Evolutionary conservation across 805 yeast genomes (phyloP), one percentile per base, ranked within the genome.

Genomic region (Candida ascalaphidarum): DNA sequence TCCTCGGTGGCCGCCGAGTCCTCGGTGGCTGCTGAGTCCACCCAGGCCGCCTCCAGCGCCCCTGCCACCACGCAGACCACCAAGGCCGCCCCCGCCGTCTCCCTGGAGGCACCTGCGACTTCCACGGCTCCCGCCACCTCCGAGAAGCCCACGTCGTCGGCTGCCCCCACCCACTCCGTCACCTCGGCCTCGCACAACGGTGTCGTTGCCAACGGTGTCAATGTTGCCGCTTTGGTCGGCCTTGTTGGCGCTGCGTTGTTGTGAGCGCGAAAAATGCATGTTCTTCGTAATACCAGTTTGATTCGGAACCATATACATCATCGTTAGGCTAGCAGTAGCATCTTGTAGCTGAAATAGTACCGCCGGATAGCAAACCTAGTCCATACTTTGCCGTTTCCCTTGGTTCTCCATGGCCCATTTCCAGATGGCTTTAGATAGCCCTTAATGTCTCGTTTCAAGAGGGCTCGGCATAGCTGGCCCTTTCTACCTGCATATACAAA

Each of bases 191-290:
- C 18, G 18, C 8, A 17, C 18, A 17, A 17, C 18, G 18, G 30
- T 28, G 48, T 44, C 17, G 50, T 36, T 22, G 40, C 35, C 35
- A 53, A 44, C 16, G 60, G 53, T 31, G 37, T 43, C 23, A 43
- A 51, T 16, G 31, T 60, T 30, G 60, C 58, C 26, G 57, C 60
- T 35, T 36, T 58, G 11, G 55, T 54, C 33, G 68, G 66, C 28
- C 43, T 63, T 14, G 48, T 55, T 21, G 70, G 61, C 43, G 64
- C 55, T 38, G 62, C 74, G 25, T 35, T 39, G 35, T 33, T 39
- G 35, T 39, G 35, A 35, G 12, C 20, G 21, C 28, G 11, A 8
- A n/a, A n/a, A 21, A 21, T 21, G 11, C 23, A 21, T 21, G 12
- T n/a, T 21, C 7, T 11, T 8, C 20, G 20, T 18, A 18, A 18